These are phyloP conservation scores for Pinus tabuliformis DNA, from an alignment of 75 land plant genomes.

Conservation along the genomic window DNA sequence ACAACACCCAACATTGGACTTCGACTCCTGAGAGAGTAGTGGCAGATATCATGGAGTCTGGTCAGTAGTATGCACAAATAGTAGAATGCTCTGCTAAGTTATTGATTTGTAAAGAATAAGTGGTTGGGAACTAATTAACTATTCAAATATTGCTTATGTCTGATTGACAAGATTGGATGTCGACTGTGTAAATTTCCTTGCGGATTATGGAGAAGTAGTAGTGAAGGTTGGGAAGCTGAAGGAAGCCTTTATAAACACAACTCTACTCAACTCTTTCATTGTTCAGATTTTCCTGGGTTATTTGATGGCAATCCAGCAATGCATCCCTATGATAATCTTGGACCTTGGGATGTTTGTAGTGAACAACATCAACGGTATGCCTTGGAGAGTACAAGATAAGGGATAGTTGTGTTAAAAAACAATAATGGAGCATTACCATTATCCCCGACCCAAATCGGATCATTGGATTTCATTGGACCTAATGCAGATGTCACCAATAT, in stretches of 20 bases:
- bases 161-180: constrained; percentile 74
- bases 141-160: too few species aligned
- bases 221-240: constrained; percentile 43
- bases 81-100: too few species aligned
- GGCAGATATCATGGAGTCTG: constrained; percentile 76
- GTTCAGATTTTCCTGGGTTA: constrained; percentile 91
- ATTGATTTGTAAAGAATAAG: too few species aligned
- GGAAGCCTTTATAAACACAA: constrained; percentile 48
- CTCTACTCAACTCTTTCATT: constrained; percentile 55
- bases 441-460: constrained; percentile 16
- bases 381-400: constrained; percentile 33
- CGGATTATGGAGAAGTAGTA: constrained; percentile 48
- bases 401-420: constrained; percentile 49
- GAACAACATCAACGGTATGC: constrained; percentile 31
- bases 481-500: constrained; percentile 50
- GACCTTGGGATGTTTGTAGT: constrained; percentile 72
- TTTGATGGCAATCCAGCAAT: constrained; percentile 78
- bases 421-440: constrained; percentile 30
- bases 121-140: too few species aligned
- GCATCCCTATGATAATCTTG: constrained; percentile 56
- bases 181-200: constrained; percentile 80
- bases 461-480: constrained; percentile 85
- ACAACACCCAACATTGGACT: constrained; percentile 28
- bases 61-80: constrained; percentile 11
- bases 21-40: constrained; percentile 79